phyloP scores from a whole-genome alignment of 495 filamentous ascomycete genomes.

The Cercophora scortea region DNA sequence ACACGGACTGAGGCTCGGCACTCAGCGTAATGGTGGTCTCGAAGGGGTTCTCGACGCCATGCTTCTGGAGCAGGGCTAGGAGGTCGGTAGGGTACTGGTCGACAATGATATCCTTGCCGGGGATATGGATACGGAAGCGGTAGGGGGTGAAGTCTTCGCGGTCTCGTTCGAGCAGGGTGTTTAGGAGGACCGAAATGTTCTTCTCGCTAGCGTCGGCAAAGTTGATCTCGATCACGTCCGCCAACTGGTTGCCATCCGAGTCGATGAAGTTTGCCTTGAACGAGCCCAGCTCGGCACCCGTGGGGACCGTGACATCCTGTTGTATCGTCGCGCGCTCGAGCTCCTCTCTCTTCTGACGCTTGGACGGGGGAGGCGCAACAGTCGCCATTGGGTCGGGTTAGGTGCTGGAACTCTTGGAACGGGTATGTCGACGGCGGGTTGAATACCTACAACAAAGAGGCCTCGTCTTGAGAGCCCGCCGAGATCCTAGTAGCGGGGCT shows the following conservation, averaged over 20 bases:
- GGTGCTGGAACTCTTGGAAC: not conserved
- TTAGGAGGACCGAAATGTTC: slow-evolving; percentile 86
- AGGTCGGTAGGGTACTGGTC: slow-evolving; percentile 63
- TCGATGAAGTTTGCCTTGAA: slow-evolving; percentile 85
- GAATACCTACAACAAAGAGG: not conserved
- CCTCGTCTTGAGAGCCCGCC: too few relatives aligned
- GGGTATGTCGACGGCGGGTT: not conserved
- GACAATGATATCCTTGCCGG: slow-evolving; percentile 51
- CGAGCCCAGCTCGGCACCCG: slow-evolving; percentile 65
- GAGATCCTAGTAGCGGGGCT: not conserved
- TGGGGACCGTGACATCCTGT: slow-evolving; percentile 61
- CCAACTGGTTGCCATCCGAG: slow-evolving; percentile 58
- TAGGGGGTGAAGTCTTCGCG: slow-evolving; percentile 81
- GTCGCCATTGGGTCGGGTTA: slow-evolving; percentile 63
- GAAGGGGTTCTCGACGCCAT: slow-evolving; percentile 42
- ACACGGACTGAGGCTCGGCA: slow-evolving; percentile 88
- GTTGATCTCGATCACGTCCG: slow-evolving; percentile 65
- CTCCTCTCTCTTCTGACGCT: slow-evolving; percentile 72
- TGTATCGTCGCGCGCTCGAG: slow-evolving; percentile 66
- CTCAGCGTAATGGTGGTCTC: slow-evolving; percentile 59
- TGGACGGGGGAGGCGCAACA: slow-evolving; percentile 78
- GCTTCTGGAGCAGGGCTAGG: slow-evolving; percentile 36
- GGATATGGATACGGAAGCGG: slow-evolving; percentile 67
- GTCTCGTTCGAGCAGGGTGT: slow-evolving; percentile 68
- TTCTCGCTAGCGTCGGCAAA: slow-evolving; percentile 80